phyloP scores from a whole-genome alignment of 139 green algal genomes.

The Trebouxia sp. region DNA sequence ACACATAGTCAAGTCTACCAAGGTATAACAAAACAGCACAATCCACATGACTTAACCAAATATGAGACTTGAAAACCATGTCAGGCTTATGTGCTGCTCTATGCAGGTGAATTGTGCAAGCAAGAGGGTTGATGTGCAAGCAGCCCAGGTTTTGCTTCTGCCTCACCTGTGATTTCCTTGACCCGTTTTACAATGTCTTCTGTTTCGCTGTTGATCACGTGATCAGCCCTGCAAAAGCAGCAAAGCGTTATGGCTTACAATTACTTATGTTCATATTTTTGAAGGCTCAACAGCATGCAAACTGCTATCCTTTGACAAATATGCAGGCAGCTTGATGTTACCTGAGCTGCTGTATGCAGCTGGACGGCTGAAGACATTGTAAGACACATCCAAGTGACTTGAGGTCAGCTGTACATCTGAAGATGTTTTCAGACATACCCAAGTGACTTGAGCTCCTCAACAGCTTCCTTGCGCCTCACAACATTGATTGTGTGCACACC shows the following conservation, averaged over 20 bases:
- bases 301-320: too few species aligned
- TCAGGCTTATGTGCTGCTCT: too few species aligned
- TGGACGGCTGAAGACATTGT: too few species aligned
- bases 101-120: too few species aligned
- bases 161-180: constrained; percentile 46
- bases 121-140: not conserved
- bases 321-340: too few species aligned
- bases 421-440: constrained; percentile 31
- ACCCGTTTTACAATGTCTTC: constrained; percentile 38
- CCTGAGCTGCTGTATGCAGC: too few species aligned
- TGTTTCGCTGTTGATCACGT: constrained; percentile 33
- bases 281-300: not conserved
- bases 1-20: not conserved
- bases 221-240: constrained; percentile 28
- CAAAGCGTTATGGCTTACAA: not conserved
- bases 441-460: constrained; percentile 43
- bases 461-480: constrained; percentile 42
- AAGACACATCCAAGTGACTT: too few species aligned
- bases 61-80: too few species aligned
- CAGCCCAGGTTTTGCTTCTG: too few species aligned
- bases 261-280: not conserved
- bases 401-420: too few species aligned
- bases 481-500: constrained; percentile 57
- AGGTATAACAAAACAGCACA: too few species aligned
- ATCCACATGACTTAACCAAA: too few species aligned